Base-by-base conservation (phyloP, 1,284 basidiomycete species). In the Cyathus olla region DNA sequence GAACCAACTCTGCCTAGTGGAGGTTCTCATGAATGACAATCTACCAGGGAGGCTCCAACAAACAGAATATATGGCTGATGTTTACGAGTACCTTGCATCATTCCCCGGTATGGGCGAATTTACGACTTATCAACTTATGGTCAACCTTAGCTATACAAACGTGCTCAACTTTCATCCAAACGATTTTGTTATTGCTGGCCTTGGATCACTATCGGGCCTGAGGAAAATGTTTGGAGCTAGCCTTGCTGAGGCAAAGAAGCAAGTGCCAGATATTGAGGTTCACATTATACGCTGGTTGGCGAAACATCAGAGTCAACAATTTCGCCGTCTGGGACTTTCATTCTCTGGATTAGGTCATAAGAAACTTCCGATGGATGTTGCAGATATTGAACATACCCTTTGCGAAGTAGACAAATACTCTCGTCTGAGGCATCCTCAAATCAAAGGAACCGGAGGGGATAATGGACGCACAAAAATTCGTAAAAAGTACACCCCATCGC, bases 321-420 rank as follows among this genome's bases (percentile, higher is more conserved):
- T 91, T 60, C 63, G 76, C 48, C 76, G 80, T 8, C 74, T 90
- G 37, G 85, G 86, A 3, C 69, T 91, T 49, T 59, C 75, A 1
- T 86, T 87, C 63, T 75, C 79, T 1, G 81, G 80, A 6, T 72
- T 89, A 10, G 85, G 87, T n/a, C 76, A 80, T 1, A 60, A 80
- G 17, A 62, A 69, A 21, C 75, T 83, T 9, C 79, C 78, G 3
- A 83, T 90, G 78, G 80, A 83, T 64, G 71, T 90, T n/a, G 81
- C 83, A 11, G 89, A 90, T 67, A 80, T 91, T 57, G 90, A 92
- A 72, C 90, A 92, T 67, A 82, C 86, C 0, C 72, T 91, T 21
- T 92, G 90, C 69, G 90, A 92, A 66, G 77, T 90, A 24, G 87
- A 90, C 75, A 91, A 91, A 69, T 91, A 90, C 62, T 75, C 85